A percentile compares a stretch with the other conserved stretches of the same genome.
phyloP scores from a whole-genome alignment of 176 grass and related monocot species.

The Oropetium thomaeum region DNA sequence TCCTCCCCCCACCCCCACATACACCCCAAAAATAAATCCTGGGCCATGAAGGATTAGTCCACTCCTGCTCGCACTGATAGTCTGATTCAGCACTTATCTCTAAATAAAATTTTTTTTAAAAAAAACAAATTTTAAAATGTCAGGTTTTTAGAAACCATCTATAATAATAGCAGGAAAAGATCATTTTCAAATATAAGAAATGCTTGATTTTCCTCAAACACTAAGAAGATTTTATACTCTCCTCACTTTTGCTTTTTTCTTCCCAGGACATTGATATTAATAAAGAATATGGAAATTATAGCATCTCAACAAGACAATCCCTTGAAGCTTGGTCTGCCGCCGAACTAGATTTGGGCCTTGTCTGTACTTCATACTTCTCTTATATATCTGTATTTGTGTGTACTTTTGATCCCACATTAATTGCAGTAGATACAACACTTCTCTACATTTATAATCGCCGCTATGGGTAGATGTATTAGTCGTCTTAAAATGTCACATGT shows the following conservation, averaged over 20 bases:
- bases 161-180: too few relatives aligned
- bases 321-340: conserved; percentile 80
- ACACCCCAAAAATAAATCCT: too few relatives aligned
- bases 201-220: conserved; percentile 6
- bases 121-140: neutral
- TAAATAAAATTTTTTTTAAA: conserved; percentile 12
- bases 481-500: conserved; percentile 2
- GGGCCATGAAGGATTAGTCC: neutral
- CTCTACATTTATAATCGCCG: conserved; percentile 3
- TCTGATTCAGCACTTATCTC: conserved; percentile 13
- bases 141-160: too few relatives aligned
- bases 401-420: neutral
- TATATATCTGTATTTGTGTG: conserved; percentile 8
- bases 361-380: conserved; percentile 39
- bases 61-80: too few relatives aligned
- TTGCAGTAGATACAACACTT: neutral
- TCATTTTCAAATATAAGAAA: neutral
- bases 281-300: conserved; percentile 72
- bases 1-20: too few relatives aligned
- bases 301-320: conserved; percentile 68
- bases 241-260: conserved; percentile 23
- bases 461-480: neutral
- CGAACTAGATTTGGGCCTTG: conserved; percentile 81
- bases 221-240: conserved; percentile 1
- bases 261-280: conserved; percentile 65